Base-by-base conservation (phyloP, 257 asterid species). In the Euphrasia confusa region DNA sequence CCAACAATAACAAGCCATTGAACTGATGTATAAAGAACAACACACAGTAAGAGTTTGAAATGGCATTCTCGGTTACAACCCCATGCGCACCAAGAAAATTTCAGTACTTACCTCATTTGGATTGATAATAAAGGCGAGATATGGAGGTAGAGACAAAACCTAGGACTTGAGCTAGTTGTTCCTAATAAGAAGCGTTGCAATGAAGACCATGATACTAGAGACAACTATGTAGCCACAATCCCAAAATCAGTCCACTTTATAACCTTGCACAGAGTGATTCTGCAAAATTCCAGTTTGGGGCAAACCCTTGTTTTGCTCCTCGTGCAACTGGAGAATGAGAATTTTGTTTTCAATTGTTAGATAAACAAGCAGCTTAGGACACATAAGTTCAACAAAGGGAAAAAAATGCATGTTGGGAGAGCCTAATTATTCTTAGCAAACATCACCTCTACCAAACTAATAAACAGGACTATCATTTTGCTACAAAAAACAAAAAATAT, bases 231-330 rank as follows among this genome's bases (percentile, higher is more conserved):
- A 14, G 33, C 1, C 24, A 0, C 24, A 21, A 21, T 54, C 60
- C 60, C 39, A 24, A 54, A 24, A 27, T 54, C 39, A 54, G 39
- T 54, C 60, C 11, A 27, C 13, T 54, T 54, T 54, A 27, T 24
- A 54, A 54, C 17, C 10, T 54, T 28, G 60, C 12, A 35, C 60
- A 54, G 59, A 24, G 27, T 9, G 8, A 54, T 54, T 8, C 14
- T 11, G 59, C 35, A 54, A 11, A 26, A 24, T 37, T 3, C 35
- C 15, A n/a, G 27, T 26, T 21, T 26, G 9, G 10, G 15, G 9
- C 15, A 35, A 37, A 11, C 35, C 60, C 15, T 54, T 27, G 5
- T 54, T 54, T 11, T 24, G 60, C 18, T 27, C 60, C 60, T 54
- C 60, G 11, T 27, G 37, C 60, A 54, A 54, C 60, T 54, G 40